Evolutionary conservation across 1,284 basidiomycete species (phyloP).

Genomic region (Tylopilus sp.): DNA sequence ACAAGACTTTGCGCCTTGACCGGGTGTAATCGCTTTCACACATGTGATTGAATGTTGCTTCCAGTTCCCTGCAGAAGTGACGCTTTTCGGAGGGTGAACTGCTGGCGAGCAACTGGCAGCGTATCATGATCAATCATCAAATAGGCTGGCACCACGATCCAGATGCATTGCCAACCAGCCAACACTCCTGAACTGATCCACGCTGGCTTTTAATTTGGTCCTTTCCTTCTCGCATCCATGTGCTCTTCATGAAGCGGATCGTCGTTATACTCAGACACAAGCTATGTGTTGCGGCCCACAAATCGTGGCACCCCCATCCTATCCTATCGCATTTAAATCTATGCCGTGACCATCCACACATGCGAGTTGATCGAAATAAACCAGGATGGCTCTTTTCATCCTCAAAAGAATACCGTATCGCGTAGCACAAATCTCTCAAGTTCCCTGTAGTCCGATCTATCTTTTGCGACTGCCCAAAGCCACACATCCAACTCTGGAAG

Average conservation of each 20-base stretch:
- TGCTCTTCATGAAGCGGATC: slow-evolving; percentile 1
- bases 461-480: slow-evolving; percentile 76
- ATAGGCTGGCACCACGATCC: slow-evolving; percentile 10
- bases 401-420: slow-evolving; percentile 62
- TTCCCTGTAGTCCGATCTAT: slow-evolving; percentile 61
- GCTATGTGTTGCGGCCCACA: background rate
- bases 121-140: slow-evolving; percentile 14
- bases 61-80: slow-evolving; percentile 14
- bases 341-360: background rate
- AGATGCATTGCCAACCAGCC: background rate
- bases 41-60: slow-evolving; percentile 6
- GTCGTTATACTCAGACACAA: slow-evolving; percentile 1
- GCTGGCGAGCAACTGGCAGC: slow-evolving; percentile 4
- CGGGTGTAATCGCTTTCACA: slow-evolving; percentile 12
- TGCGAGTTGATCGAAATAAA: background rate
- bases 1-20: slow-evolving; percentile 5
- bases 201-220: slow-evolving; percentile 9
- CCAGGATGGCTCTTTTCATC: background rate
- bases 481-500: slow-evolving; percentile 66
- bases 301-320: slow-evolving; percentile 5
- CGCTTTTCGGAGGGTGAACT: slow-evolving; percentile 3
- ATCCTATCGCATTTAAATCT: background rate
- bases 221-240: background rate
- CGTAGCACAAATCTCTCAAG: slow-evolving; percentile 61
- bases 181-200: slow-evolving; percentile 5